Conservation (phyloP, 371 early-diverging fungal species). For the Lichtheimia ramosa region DNA sequence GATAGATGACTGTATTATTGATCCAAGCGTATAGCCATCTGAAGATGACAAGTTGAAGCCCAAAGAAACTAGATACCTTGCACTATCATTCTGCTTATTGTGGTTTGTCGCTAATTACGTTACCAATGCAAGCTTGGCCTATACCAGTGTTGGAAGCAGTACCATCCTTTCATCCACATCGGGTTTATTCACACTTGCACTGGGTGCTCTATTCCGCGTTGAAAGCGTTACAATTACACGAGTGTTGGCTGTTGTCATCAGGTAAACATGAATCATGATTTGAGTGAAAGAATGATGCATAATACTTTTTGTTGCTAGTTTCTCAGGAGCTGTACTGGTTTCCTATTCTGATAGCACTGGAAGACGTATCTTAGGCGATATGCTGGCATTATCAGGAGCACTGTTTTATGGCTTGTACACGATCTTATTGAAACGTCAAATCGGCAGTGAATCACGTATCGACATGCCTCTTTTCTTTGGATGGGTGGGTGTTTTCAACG, state of each 20-base stretch:
- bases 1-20: neutral
- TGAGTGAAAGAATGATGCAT: neutral
- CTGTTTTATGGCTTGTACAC: constrained; percentile 82
- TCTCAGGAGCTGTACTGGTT: constrained; percentile 62
- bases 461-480: constrained; percentile 83
- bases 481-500: constrained; percentile 77
- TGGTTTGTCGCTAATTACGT: constrained; percentile 83
- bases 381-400: constrained; percentile 72
- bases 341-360: constrained; percentile 37
- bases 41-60: constrained; percentile 20
- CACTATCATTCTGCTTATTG: constrained; percentile 71
- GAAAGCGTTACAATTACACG: constrained; percentile 61
- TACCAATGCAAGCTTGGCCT: constrained; percentile 75
- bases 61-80: constrained; percentile 62
- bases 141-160: constrained; percentile 78
- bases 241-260: constrained; percentile 56
- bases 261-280: constrained; percentile 27
- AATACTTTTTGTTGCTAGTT: constrained; percentile 25
- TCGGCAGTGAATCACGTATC: constrained; percentile 71
- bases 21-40: neutral
- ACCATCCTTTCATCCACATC: constrained; percentile 40
- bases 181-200: constrained; percentile 73
- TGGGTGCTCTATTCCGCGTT: constrained; percentile 67
- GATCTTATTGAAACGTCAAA: constrained; percentile 66
- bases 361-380: constrained; percentile 56